A percentile compares a stretch with the other conserved stretches of the same genome.
These are phyloP conservation scores for Grigorovia humatica DNA, from an alignment of 805 yeast genomes.

Conservation along the genomic window DNA sequence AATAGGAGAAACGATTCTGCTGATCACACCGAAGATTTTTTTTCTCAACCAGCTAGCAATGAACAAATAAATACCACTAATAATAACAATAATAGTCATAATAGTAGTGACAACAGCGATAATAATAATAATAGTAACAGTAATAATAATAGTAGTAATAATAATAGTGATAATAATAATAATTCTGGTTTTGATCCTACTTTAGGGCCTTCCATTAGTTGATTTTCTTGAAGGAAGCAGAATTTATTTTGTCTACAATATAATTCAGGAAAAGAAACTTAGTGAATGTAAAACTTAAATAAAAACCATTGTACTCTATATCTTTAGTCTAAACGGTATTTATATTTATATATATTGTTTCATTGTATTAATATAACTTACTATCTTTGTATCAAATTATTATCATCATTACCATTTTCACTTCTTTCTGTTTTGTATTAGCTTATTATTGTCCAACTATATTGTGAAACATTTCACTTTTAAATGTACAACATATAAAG, in stretches of 20 bases:
- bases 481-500: neutral
- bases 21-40: neutral
- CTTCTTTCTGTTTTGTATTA: no score
- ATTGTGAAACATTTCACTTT: no score
- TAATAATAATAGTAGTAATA: neutral
- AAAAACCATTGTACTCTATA: no score
- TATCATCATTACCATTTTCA: no score
- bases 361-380: neutral
- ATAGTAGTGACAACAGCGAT: conserved; percentile 4
- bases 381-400: neutral
- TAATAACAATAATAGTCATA: neutral
- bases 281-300: no score
- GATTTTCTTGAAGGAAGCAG: no score
- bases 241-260: no score
- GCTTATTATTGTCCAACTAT: no score
- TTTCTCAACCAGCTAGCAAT: neutral
- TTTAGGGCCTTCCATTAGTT: conserved; percentile 13
- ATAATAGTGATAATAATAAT: conserved; percentile 6
- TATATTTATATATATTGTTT: neutral
- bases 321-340: no score
- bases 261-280: neutral
- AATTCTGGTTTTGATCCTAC: conserved; percentile 17
- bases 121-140: no score
- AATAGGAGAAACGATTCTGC: neutral
- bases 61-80: neutral